A percentile compares a stretch with the other conserved stretches of the same genome.
These are phyloP conservation scores for Jatropha curcas DNA, from an alignment of 345 rosid species.

Conservation along the genomic window DNA sequence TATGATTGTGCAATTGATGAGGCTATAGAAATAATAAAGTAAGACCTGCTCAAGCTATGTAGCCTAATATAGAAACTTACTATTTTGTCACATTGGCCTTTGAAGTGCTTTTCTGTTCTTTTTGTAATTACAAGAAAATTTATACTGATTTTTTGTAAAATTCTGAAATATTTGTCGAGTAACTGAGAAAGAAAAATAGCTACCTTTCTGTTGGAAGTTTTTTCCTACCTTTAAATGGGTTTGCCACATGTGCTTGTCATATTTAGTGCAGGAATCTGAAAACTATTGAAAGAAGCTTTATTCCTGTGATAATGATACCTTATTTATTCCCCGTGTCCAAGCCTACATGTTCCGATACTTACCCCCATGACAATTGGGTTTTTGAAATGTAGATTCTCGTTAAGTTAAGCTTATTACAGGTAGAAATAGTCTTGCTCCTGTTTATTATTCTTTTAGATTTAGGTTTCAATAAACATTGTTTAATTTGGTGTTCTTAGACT, in stretches of 20 bases:
- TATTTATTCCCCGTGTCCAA: not conserved
- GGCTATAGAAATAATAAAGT: slow-evolving; percentile 62
- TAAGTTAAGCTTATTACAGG: not conserved
- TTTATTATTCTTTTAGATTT: slow-evolving; percentile 4
- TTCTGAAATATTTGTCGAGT: slow-evolving; percentile 1
- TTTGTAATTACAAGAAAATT: not conserved
- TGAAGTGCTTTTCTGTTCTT: not conserved
- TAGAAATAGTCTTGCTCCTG: not conserved
- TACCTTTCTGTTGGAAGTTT: not conserved
- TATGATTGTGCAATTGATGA: slow-evolving; percentile 71
- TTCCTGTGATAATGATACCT: not conserved
- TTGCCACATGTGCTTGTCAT: not conserved
- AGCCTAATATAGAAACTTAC: not conserved
- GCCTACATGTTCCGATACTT: slow-evolving; percentile 1
- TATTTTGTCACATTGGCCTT: not conserved
- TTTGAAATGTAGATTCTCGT: not conserved
- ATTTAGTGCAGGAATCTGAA: not conserved
- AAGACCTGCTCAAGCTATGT: slow-evolving; percentile 37
- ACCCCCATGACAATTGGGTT: not conserved
- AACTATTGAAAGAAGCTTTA: not conserved
- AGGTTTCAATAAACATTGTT: not conserved
- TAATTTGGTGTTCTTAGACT: not conserved
- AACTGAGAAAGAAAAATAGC: not conserved
- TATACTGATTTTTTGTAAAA: not conserved
- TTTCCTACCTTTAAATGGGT: not conserved